These are phyloP conservation scores for Proliferodiscus dingleyae DNA, from an alignment of 2,329 filamentous ascomycete species.

Conservation along the genomic window DNA sequence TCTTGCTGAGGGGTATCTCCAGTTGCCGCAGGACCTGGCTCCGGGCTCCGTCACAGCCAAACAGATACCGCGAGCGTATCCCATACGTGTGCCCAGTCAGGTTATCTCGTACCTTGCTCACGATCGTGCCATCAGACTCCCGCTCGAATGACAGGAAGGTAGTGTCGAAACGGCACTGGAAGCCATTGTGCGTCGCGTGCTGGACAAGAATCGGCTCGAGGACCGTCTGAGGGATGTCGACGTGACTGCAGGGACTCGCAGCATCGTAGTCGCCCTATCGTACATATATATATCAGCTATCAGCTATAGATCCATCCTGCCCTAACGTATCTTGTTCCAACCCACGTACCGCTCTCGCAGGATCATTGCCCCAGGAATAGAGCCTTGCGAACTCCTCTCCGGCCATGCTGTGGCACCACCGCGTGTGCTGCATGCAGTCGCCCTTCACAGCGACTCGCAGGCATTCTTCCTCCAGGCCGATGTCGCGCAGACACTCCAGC, in stretches of 20 bases:
- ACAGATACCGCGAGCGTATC: conserved; percentile 51
- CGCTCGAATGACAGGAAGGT: conserved; percentile 32
- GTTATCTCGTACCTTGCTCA: conserved; percentile 35
- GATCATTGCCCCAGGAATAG: conserved; percentile 48
- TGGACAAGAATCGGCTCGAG: conserved; percentile 43
- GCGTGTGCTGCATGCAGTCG: conserved; percentile 43
- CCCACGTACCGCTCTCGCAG: conserved; percentile 35
- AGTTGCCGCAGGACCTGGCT: conserved; percentile 43
- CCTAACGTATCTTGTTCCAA: background rate
- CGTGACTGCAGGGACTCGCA: conserved; percentile 38
- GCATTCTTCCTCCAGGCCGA: conserved; percentile 42
- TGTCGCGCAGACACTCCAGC: conserved; percentile 49
- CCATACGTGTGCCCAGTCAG: conserved; percentile 35
- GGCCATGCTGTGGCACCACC: conserved; percentile 49
- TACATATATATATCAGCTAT: no score
- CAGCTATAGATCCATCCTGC: background rate
- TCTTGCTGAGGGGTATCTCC: conserved; percentile 40
- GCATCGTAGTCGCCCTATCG: conserved; percentile 40
- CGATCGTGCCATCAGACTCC: conserved; percentile 15
- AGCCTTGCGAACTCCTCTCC: conserved; percentile 47
- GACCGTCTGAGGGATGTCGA: conserved; percentile 44
- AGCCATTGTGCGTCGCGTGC: conserved; percentile 37
- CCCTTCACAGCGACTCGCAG: conserved; percentile 34
- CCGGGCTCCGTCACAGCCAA: conserved; percentile 52
- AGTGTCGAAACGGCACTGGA: conserved; percentile 40